Conservation (phyloP, 352 stramenopile species). For the Pythium folliculosum region DNA sequence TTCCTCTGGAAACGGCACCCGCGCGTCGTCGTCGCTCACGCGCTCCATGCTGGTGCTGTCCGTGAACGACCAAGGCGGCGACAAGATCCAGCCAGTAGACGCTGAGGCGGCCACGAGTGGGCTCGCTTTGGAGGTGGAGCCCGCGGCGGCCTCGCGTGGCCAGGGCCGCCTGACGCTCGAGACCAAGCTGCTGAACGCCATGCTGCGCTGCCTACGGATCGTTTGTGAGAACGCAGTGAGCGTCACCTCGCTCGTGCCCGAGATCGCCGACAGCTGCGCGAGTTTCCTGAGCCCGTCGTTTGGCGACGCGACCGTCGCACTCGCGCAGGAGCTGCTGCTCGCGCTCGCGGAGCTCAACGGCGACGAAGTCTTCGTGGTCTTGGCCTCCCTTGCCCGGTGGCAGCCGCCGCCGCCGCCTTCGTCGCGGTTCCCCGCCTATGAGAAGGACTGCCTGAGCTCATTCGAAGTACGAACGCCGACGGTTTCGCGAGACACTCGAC, state of each 20-base stretch:
- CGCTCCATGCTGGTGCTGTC: slow-evolving; percentile 68
- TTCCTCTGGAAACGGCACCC: neutral
- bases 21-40: slow-evolving; percentile 37
- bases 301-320: slow-evolving; percentile 38
- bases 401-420: slow-evolving; percentile 46
- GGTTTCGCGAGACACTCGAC: too few species aligned
- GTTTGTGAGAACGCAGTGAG: slow-evolving; percentile 45
- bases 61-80: slow-evolving; percentile 1
- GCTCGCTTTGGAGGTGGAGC: too few species aligned
- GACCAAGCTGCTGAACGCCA: slow-evolving; percentile 53
- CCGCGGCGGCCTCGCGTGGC: neutral
- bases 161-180: slow-evolving; percentile 52
- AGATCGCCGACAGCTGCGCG: slow-evolving; percentile 45
- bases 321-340: slow-evolving; percentile 45
- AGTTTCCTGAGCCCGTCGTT: slow-evolving; percentile 47
- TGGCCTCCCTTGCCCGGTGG: slow-evolving; percentile 59
- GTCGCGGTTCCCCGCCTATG: slow-evolving; percentile 39
- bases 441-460: neutral
- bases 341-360: slow-evolving; percentile 57
- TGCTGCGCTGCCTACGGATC: slow-evolving; percentile 53
- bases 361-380: slow-evolving; percentile 69
- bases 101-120: neutral
- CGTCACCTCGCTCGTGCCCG: slow-evolving; percentile 59
- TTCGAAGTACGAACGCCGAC: too few species aligned
- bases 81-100: slow-evolving; percentile 6